Percentiles rank a stretch among this genome's conserved stretches.
These are phyloP conservation scores for Zymoseptoria pseudotritici DNA, from an alignment of 2,329 filamentous ascomycete species.

Conservation along the genomic window DNA sequence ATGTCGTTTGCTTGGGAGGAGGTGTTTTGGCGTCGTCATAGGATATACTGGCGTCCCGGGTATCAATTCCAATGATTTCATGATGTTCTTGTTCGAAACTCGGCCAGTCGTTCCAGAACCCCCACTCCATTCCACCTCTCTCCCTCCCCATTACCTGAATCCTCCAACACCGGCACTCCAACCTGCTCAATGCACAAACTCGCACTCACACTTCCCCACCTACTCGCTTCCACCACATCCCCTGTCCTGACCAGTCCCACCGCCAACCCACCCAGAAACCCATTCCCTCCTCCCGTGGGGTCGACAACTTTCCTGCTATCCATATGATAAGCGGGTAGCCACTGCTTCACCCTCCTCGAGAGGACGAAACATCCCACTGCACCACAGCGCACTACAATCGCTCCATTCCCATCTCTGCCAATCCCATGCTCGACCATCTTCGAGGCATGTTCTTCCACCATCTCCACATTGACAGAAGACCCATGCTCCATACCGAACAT, in stretches of 20 bases:
- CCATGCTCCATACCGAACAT: conserved; percentile 57
- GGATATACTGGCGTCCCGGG: neutral
- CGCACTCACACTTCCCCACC: conserved; percentile 74
- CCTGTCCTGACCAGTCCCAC: conserved; percentile 50
- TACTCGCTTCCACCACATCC: conserved; percentile 61
- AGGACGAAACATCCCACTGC: conserved; percentile 60
- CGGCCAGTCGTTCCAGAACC: conserved; percentile 36
- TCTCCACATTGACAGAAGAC: conserved; percentile 29
- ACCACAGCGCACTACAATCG: conserved; percentile 63
- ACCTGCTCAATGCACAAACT: conserved; percentile 94
- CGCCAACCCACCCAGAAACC: conserved; percentile 63
- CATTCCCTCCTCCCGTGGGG: conserved; percentile 89
- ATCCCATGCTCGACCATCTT: conserved; percentile 26
- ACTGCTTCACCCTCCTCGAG: conserved; percentile 36
- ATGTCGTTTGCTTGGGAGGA: neutral
- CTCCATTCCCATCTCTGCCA: conserved; percentile 30
- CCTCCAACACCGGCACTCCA: conserved; percentile 60
- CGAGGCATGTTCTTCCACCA: conserved; percentile 34
- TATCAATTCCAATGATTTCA: neutral
- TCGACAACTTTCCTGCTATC: conserved; percentile 60
- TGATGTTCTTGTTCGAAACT: conserved; percentile 21
- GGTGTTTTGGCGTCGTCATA: neutral
- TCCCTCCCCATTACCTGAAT: conserved; percentile 8
- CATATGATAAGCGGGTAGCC: conserved; percentile 71
- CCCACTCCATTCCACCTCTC: conserved; percentile 45